phyloP scores from a whole-genome alignment of 345 rosid genomes.

The Psidium guajava region DNA sequence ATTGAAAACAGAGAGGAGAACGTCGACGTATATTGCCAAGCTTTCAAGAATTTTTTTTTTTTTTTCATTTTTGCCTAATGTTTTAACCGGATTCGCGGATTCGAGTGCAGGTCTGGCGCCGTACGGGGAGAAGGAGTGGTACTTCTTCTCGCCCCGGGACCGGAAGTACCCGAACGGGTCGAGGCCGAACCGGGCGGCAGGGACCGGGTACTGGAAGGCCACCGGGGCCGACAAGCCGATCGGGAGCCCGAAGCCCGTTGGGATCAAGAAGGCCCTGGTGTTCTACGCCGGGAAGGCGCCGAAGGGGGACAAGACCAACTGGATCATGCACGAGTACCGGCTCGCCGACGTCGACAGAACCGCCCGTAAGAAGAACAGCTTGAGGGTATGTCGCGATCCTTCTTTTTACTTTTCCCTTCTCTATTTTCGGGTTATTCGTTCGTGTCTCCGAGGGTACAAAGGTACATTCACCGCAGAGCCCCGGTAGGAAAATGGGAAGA shows the following conservation, averaged over 20 bases:
- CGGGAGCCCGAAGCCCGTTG: conserved; percentile 61
- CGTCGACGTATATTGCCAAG: too few species aligned
- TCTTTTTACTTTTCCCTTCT: too few species aligned
- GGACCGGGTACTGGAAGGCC: conserved; percentile 93
- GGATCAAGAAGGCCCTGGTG: conserved; percentile 87
- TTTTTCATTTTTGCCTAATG: not conserved
- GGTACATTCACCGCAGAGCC: not conserved
- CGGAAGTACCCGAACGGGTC: conserved; percentile 93
- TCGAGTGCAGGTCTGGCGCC: conserved; percentile 40
- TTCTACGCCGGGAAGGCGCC: conserved; percentile 92
- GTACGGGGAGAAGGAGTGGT: conserved; percentile 97
- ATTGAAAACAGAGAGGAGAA: too few species aligned
- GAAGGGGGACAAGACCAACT: conserved; percentile 78
- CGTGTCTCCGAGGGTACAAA: not conserved
- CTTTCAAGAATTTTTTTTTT: not conserved
- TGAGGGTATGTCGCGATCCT: too few species aligned
- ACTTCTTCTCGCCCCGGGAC: conserved; percentile 82
- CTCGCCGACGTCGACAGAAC: conserved; percentile 88
- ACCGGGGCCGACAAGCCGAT: conserved; percentile 98
- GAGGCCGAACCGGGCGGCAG: conserved; percentile 89
- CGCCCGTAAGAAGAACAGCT: conserved; percentile 66
- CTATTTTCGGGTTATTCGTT: not conserved
- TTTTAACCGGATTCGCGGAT: too few species aligned
- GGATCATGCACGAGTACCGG: conserved; percentile 99
- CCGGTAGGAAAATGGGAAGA: too few species aligned